These are phyloP conservation scores for Ceratobasidium sp. DNA, from an alignment of 1,284 basidiomycete species.

Conservation along the genomic window DNA sequence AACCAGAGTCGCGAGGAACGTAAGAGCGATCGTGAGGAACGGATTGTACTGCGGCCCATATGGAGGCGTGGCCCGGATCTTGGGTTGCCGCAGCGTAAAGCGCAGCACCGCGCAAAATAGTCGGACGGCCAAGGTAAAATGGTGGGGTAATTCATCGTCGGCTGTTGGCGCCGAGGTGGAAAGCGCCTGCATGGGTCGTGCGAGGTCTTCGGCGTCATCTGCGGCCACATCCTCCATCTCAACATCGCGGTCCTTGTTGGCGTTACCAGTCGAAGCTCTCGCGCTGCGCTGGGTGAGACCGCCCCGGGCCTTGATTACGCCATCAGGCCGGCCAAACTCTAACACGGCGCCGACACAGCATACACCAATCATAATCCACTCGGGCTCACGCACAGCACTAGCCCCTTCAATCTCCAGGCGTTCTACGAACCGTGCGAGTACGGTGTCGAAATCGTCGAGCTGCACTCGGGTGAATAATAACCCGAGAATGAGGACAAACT, in stretches of 20 bases:
- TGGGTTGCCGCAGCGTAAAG: constrained; percentile 71
- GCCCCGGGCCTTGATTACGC: constrained; percentile 62
- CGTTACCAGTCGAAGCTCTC: constrained; percentile 33
- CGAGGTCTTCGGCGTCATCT: constrained; percentile 73
- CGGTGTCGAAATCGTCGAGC: constrained; percentile 85
- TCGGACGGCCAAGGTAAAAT: constrained; percentile 75
- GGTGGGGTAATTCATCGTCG: constrained; percentile 59
- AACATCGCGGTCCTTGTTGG: constrained; percentile 37
- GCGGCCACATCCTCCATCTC: constrained; percentile 53
- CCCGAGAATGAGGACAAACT: constrained; percentile 88
- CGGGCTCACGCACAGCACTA: constrained; percentile 67
- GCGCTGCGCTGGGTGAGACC: constrained; percentile 37
- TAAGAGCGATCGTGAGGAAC: constrained; percentile 85
- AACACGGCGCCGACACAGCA: constrained; percentile 82
- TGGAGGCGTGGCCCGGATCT: constrained; percentile 63
- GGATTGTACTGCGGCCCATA: constrained; percentile 74
- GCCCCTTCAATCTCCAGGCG: constrained; percentile 76
- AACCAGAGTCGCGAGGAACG: constrained; percentile 81
- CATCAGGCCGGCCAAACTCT: constrained; percentile 84
- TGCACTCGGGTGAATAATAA: constrained; percentile 95
- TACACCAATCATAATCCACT: constrained; percentile 95
- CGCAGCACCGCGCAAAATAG: constrained; percentile 82
- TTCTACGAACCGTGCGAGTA: constrained; percentile 84
- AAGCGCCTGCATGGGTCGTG: constrained; percentile 54
- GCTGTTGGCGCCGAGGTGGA: constrained; percentile 40